Evolutionary conservation across 331 rosid genomes (phyloP).

Genomic region (Rosa hybrid): DNA sequence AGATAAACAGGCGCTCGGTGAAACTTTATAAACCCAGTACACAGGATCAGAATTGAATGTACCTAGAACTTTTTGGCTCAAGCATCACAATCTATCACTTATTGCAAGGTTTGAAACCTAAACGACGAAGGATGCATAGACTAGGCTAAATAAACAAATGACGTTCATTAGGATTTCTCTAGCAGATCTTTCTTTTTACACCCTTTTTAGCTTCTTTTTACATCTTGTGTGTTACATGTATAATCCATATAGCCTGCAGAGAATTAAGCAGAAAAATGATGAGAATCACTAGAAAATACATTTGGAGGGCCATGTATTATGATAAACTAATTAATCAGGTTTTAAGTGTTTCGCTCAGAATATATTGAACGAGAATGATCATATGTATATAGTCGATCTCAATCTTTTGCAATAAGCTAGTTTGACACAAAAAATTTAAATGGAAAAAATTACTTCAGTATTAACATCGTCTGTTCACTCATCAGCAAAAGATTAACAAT

Average conservation of each 20-base stretch:
- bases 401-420: too few species aligned
- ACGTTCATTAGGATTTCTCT: not conserved
- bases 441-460: too few species aligned
- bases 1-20: constrained; percentile 41
- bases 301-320: too few species aligned
- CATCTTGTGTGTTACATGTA: not conserved
- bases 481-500: not conserved
- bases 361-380: too few species aligned
- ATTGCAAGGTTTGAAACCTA: not conserved
- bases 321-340: too few species aligned
- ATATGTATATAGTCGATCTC: too few species aligned
- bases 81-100: not conserved
- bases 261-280: not conserved
- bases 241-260: too few species aligned
- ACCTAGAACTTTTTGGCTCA: not conserved
- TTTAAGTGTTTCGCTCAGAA: too few species aligned
- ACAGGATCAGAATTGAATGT: not conserved
- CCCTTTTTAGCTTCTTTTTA: not conserved
- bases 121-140: not conserved
- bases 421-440: too few species aligned
- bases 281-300: not conserved
- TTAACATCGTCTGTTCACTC: too few species aligned
- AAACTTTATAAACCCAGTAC: constrained; percentile 29
- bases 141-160: not conserved
- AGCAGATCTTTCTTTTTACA: not conserved